Percentiles rank a stretch among this genome's conserved stretches.
These are phyloP conservation scores for Trichoderma endophyticum DNA, from an alignment of 2,329 filamentous ascomycete genomes.

Conservation along the genomic window DNA sequence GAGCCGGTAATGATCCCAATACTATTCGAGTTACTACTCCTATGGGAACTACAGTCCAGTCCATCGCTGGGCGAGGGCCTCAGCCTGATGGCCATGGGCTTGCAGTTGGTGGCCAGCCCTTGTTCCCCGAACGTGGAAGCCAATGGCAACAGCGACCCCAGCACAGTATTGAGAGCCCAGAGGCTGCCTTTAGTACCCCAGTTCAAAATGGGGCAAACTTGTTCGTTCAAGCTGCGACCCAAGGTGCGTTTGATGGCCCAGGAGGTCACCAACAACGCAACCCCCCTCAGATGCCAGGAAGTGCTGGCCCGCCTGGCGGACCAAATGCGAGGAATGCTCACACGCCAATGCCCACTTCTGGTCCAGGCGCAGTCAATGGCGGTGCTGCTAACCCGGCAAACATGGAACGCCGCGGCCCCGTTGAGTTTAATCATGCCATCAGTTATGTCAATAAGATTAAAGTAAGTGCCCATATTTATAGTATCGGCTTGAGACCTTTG, in stretches of 20 bases:
- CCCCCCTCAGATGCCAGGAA: constrained; percentile 29
- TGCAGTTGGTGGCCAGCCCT: constrained; percentile 38
- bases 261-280: constrained; percentile 31
- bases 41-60: constrained; percentile 93
- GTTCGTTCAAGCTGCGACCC: constrained; percentile 44
- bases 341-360: constrained; percentile 57
- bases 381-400: constrained; percentile 56
- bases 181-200: constrained; percentile 59
- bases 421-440: constrained; percentile 98
- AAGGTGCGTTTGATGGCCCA: constrained; percentile 34
- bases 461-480: constrained; percentile 50
- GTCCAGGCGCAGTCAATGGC: constrained; percentile 60
- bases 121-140: constrained; percentile 46
- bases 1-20: constrained; percentile 88
- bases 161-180: constrained; percentile 61
- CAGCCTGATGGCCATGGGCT: constrained; percentile 45
- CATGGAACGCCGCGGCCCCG: constrained; percentile 84
- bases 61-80: constrained; percentile 61
- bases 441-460: constrained; percentile 99
- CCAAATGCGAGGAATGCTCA: constrained; percentile 52
- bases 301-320: constrained; percentile 36
- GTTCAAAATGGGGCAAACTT: constrained; percentile 48
- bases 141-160: constrained; percentile 58
- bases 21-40: constrained; percentile 96
- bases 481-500: not conserved